Evolutionary conservation across 768 basidiomycete genomes (phyloP).

Genomic region (Amanita muscaria): DNA sequence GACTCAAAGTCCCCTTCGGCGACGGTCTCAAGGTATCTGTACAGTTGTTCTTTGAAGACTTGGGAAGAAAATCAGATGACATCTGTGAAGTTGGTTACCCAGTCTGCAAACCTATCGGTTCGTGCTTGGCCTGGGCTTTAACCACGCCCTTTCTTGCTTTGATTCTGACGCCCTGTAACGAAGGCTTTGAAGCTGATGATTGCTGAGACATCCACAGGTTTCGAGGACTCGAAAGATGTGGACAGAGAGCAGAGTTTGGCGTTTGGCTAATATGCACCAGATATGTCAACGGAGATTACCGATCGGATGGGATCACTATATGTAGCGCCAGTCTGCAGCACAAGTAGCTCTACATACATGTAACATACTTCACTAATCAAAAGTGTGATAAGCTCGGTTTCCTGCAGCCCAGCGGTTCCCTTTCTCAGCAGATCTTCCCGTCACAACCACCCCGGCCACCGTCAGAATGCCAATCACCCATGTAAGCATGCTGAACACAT

Average conservation of each 20-base stretch:
- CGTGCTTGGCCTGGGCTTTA: conserved; percentile 91
- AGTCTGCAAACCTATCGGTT: conserved; percentile 51
- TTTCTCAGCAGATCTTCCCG: conserved; percentile 53
- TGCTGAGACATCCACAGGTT: conserved; percentile 87
- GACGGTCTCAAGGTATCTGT: conserved; percentile 83
- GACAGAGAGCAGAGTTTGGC: background rate
- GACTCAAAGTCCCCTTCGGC: conserved; percentile 74
- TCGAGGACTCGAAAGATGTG: conserved; percentile 7
- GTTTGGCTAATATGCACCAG: background rate
- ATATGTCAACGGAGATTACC: conserved; percentile 4
- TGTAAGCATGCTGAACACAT: conserved; percentile 47
- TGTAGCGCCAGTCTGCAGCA: too few species aligned
- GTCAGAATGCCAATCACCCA: conserved; percentile 53
- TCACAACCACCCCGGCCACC: conserved; percentile 44
- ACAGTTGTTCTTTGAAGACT: conserved; percentile 93
- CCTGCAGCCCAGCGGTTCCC: conserved; percentile 73
- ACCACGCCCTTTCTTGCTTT: conserved; percentile 90
- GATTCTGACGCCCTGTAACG: conserved; percentile 86
- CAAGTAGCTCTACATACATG: too few species aligned
- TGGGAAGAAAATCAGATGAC: conserved; percentile 9
- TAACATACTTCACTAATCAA: too few species aligned
- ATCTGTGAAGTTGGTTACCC: conserved; percentile 6
- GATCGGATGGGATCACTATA: background rate
- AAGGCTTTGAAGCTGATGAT: conserved; percentile 77
- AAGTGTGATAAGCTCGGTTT: conserved; percentile 55